Evolutionary conservation across 495 filamentous ascomycete species (phyloP).

Genomic region (Daldinia vernicosa): DNA sequence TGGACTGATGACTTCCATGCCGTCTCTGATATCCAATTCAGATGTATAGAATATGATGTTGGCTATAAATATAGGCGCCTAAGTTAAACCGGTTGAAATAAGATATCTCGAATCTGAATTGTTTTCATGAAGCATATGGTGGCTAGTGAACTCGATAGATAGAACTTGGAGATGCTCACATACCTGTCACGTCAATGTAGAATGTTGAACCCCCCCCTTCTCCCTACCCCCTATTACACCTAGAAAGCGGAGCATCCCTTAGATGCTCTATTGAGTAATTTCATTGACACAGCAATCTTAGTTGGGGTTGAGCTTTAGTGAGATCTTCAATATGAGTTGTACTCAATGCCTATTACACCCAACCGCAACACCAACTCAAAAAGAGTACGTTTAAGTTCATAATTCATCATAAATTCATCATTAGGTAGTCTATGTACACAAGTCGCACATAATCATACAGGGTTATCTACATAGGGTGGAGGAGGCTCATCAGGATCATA

Average conservation of each 20-base stretch:
- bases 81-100: not conserved
- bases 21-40: not conserved
- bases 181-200: not conserved
- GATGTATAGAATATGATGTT: not conserved
- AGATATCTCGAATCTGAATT: not conserved
- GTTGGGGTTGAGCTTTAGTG: not conserved
- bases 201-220: not conserved
- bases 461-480: constrained; percentile 47
- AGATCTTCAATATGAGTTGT: not conserved
- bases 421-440: not conserved
- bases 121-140: not conserved
- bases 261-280: not conserved
- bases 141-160: not conserved
- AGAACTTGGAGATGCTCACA: not conserved
- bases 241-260: not conserved
- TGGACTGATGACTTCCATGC: not conserved
- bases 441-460: constrained; percentile 37
- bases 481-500: constrained; percentile 44
- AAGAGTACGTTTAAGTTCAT: not conserved
- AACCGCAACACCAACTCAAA: not conserved
- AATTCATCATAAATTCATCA: not conserved
- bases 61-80: not conserved
- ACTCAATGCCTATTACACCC: not conserved
- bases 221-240: not conserved
- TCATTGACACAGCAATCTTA: not conserved